These are phyloP conservation scores for Phytophthora kernoviae DNA, from an alignment of 352 stramenopile genomes.

Conservation along the genomic window DNA sequence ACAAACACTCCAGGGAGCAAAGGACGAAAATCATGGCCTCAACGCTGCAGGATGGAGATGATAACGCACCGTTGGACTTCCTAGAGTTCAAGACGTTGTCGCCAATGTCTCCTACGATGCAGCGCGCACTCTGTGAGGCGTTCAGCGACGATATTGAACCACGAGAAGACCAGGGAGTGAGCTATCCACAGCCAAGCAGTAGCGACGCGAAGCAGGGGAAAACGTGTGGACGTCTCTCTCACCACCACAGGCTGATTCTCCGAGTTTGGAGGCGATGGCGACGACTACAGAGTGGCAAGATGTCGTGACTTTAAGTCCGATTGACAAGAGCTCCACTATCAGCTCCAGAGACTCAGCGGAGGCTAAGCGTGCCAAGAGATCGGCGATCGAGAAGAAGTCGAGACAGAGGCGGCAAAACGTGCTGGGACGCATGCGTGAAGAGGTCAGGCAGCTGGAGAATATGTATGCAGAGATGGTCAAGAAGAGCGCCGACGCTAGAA, in stretches of 20 bases:
- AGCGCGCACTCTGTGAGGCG: slow-evolving; percentile 23
- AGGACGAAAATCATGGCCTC: slow-evolving; percentile 6
- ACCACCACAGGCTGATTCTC: slow-evolving; percentile 15
- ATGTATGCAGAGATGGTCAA: slow-evolving; percentile 43
- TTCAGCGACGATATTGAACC: slow-evolving; percentile 14
- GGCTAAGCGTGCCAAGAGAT: slow-evolving; percentile 46
- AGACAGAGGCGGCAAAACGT: slow-evolving; percentile 36
- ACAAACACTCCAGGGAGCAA: slow-evolving; percentile 4
- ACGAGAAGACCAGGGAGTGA: neutral
- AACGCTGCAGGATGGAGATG: slow-evolving; percentile 6
- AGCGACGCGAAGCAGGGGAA: slow-evolving; percentile 8
- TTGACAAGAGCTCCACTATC: slow-evolving; percentile 7
- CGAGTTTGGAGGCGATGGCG: slow-evolving; percentile 17
- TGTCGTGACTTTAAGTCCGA: slow-evolving; percentile 20
- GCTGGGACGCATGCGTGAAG: slow-evolving; percentile 48
- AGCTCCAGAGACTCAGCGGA: slow-evolving; percentile 10
- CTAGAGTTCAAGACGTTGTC: slow-evolving; percentile 11
- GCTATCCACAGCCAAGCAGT: slow-evolving; percentile 2
- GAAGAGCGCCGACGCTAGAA: slow-evolving; percentile 8
- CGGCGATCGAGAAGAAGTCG: slow-evolving; percentile 65
- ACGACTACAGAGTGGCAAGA: slow-evolving; percentile 9
- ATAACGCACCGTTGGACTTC: slow-evolving; percentile 6
- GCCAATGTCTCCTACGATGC: slow-evolving; percentile 29
- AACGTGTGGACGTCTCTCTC: slow-evolving; percentile 2
- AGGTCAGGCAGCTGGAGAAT: slow-evolving; percentile 54